Base-by-base conservation (phyloP, 139 green algal species). In the Haematococcus sp. region DNA sequence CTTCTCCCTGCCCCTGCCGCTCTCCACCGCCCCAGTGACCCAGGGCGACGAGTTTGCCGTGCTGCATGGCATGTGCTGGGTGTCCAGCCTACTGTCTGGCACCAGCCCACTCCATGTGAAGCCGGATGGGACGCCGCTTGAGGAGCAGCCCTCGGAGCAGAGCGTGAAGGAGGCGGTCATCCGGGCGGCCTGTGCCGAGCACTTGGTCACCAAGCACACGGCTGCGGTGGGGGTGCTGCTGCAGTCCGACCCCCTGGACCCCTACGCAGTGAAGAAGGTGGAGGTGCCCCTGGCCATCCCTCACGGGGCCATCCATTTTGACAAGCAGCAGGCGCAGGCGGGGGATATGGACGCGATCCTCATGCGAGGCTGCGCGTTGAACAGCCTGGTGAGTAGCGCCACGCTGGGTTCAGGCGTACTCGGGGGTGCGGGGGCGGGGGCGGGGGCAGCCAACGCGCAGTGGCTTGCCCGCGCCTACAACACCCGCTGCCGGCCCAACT, bases 41-140 rank as follows among this genome's bases (percentile, higher is more conserved):
- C 28, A 71, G 23, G 71, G 76, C 44, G 56, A 78, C 13, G 65
- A 64, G 27, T 72, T 83, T 63, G 46, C n/a, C 1, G 76, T 83
- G 32, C 70, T 83, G 44, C 76, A 83, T 30, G 76, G 70, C 44
- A 83, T 83, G 76, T n/a, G 60, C 44, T 78, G 40, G 40, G 69
- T 83, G 32, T 28, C 40, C 23, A 28, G 64, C 19, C 76, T 83
- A 31, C 7, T 78, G 70, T 22, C 54, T 60, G 76, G 76, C 43
- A 70, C 52, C 43, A 75, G 63, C 52, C 30, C 63, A 30, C 55
- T 82, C 28, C 76, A 82, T 70, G 32, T 76, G 15, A 51, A 44
- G 20, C n/a, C 70, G 15, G 70, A 77, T 40, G 76, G 76, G 40
- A 54, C 22, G 2, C 23, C 56, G 2, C 30, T 55, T 27, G 15